Evolutionary conservation across 2,329 filamentous ascomycete genomes (phyloP).

Genomic region (Epichloe sibirici): DNA sequence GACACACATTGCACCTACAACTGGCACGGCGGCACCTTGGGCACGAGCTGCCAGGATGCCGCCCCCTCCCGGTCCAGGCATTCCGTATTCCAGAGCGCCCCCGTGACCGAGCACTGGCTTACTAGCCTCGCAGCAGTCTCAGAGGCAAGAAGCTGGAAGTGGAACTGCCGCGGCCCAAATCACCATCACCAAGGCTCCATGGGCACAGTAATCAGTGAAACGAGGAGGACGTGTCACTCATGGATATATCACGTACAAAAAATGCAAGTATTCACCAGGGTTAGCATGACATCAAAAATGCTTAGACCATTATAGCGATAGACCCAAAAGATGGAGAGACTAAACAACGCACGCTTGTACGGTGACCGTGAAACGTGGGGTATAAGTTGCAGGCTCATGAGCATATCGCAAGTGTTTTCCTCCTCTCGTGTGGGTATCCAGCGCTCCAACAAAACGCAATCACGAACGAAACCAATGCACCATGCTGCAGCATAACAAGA

Average conservation of each 20-base stretch:
- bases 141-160: constrained; percentile 9
- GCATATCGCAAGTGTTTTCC: constrained; percentile 12
- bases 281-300: constrained; percentile 2
- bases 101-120: constrained; percentile 18
- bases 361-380: constrained; percentile 10
- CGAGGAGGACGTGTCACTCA: neutral
- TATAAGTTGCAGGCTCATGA: constrained; percentile 18
- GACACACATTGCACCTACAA: constrained; percentile 11
- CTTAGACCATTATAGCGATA: constrained; percentile 5
- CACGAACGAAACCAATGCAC: constrained; percentile 9
- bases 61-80: constrained; percentile 20
- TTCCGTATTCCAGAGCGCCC: constrained; percentile 26
- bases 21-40: constrained; percentile 33
- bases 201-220: constrained; percentile 22
- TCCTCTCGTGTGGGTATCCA: constrained; percentile 21
- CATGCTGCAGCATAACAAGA: constrained; percentile 3
- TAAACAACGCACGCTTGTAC: constrained; percentile 5
- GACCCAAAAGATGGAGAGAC: constrained; percentile 7
- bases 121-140: constrained; percentile 11
- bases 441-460: constrained; percentile 12
- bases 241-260: neutral
- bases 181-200: constrained; percentile 33
- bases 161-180: constrained; percentile 27
- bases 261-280: neutral
- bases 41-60: constrained; percentile 29